phyloP scores from a whole-genome alignment of 768 basidiomycete genomes.

The Podaxis pistillaris region DNA sequence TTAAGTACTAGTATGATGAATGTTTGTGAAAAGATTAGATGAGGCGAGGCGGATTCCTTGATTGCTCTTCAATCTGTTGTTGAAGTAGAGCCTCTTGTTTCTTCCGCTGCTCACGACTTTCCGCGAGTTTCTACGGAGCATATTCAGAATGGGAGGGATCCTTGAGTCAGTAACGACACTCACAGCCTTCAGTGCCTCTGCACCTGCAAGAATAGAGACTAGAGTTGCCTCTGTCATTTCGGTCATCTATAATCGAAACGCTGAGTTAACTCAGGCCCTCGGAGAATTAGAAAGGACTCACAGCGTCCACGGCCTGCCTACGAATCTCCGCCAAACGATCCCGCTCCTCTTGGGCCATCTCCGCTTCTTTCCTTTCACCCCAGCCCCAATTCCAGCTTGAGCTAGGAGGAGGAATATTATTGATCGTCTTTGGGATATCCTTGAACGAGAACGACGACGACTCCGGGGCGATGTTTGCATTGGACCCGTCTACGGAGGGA shows the following conservation, averaged over 20 bases:
- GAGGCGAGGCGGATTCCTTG: conserved; percentile 29
- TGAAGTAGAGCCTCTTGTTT: conserved; percentile 34
- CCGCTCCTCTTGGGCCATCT: conserved; percentile 41
- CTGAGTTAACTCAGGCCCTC: neutral
- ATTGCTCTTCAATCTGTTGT: conserved; percentile 25
- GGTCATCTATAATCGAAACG: conserved; percentile 42
- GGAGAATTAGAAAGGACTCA: conserved; percentile 23
- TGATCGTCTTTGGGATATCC: conserved; percentile 28
- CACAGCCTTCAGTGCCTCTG: conserved; percentile 61
- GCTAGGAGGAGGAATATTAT: conserved; percentile 22
- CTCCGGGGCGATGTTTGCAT: neutral
- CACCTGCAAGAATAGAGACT: conserved; percentile 53
- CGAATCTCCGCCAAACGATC: conserved; percentile 44
- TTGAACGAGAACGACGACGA: conserved; percentile 16
- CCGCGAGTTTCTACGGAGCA: conserved; percentile 43
- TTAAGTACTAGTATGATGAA: too few relatives aligned
- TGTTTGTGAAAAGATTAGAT: conserved; percentile 23
- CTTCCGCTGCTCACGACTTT: conserved; percentile 52
- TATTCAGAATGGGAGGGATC: conserved; percentile 17
- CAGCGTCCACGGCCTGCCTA: conserved; percentile 49
- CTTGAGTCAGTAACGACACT: conserved; percentile 27
- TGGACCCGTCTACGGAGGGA: conserved; percentile 12
- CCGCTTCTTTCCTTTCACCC: conserved; percentile 28
- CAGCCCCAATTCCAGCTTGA: conserved; percentile 18
- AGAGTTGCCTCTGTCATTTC: conserved; percentile 70